Evolutionary conservation across 495 filamentous ascomycete genomes (phyloP), one percentile per base, ranked within the genome.

Genomic region (Penicillium herquei): DNA sequence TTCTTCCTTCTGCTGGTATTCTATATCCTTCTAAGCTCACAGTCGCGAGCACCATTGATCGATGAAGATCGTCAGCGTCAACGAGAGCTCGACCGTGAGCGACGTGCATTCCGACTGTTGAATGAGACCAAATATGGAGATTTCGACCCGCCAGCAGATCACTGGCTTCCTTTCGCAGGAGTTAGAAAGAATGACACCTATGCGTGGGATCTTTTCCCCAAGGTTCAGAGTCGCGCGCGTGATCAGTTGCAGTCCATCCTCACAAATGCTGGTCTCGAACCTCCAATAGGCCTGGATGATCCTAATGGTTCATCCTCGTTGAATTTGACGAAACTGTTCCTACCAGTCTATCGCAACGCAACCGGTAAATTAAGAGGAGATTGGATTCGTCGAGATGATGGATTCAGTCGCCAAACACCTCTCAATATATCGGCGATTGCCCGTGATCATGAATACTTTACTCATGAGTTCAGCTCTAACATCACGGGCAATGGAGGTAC

Each of bases 141-240:
- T 68, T 89, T 94, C 55, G 69, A 85, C 52, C 81, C 86, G 5
- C 55, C 49, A 55, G 68, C 82, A 12, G 70, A 78, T 56, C 74
- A 74, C 56, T 92, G 85, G 76, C 73, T 95, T 55, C 93, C 95
- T 52, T 72, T 93, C 54, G 85, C 87, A 12, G 92, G 92, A 3
- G 82, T 92, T 18, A 79, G 87, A 49, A 74, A 85, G 54, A 81
- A 84, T 35, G 87, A 95, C 67, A 84, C 79, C 32, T 91, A 85
- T 70, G 85, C 81, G 3, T 96, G 91, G 92, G 79, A 81, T 39
- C 56, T 83, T 30, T 69, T 89, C 10, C 69, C 70, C 1, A 58
- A 73, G n/a, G 84, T 83, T 13, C 78, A 83, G 69, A 61, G 78
- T 70, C 67, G 83, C 70, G 78, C 80, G 70, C 70, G 70, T 51